Conservation (phyloP, 139 green algal species). For the Chlamydomonas sp. region DNA sequence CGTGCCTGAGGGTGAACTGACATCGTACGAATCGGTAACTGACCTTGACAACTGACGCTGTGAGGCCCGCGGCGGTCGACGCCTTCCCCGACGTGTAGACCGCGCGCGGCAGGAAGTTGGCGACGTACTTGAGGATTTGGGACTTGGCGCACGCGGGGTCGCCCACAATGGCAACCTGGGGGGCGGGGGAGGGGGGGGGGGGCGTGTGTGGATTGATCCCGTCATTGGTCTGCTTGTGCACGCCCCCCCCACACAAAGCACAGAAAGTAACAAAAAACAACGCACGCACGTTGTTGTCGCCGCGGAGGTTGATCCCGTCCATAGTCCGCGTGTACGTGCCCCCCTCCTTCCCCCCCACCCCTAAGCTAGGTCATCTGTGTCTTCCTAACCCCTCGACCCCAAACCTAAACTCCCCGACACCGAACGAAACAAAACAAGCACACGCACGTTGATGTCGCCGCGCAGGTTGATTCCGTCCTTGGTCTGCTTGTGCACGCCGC, state of each 20-base stretch:
- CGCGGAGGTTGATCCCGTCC: too few relatives aligned
- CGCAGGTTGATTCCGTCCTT: slow-evolving; percentile 81
- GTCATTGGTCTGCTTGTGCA: slow-evolving; percentile 80
- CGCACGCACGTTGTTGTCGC: too few relatives aligned
- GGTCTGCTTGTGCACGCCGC: slow-evolving; percentile 84
- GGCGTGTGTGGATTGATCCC: slow-evolving; percentile 82
- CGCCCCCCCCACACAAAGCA: too few relatives aligned
- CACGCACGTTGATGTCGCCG: slow-evolving; percentile 99
- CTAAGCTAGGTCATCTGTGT: too few relatives aligned
- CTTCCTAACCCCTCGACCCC: too few relatives aligned
- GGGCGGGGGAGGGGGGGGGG: too few relatives aligned
- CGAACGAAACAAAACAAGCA: too few relatives aligned
- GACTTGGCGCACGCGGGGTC: slow-evolving; percentile 93
- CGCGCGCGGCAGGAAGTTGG: slow-evolving; percentile 77
- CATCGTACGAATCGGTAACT: slow-evolving; percentile 4
- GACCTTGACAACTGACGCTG: slow-evolving; percentile 89
- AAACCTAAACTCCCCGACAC: too few relatives aligned
- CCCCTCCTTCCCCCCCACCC: too few relatives aligned
- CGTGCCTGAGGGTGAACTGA: too few relatives aligned
- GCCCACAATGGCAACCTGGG: slow-evolving; percentile 87
- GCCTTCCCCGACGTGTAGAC: slow-evolving; percentile 98
- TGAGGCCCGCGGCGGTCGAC: slow-evolving; percentile 91
- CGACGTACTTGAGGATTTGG: slow-evolving; percentile 87
- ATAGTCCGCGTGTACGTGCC: too few relatives aligned
- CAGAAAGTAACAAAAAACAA: too few relatives aligned